These are phyloP conservation scores for Lablab purpureus DNA, from an alignment of 306 rosid genomes.

Conservation along the genomic window DNA sequence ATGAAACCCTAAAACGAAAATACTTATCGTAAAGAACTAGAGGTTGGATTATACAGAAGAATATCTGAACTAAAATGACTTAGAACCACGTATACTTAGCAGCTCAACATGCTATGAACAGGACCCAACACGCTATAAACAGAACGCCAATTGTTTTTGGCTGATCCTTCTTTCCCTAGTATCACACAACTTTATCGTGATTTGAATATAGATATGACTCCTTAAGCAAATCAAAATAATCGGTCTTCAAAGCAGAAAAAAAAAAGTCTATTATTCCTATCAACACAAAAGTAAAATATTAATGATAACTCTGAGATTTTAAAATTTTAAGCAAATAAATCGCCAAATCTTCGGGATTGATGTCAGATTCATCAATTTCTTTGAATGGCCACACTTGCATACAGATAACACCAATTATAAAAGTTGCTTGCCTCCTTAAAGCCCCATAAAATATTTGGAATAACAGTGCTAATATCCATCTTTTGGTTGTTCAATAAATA, in stretches of 20 bases:
- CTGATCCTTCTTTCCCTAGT: background rate
- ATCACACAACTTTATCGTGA: constrained; percentile 17
- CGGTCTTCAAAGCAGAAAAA: constrained; percentile 34
- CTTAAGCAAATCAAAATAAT: constrained; percentile 22
- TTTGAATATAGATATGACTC: constrained; percentile 18
- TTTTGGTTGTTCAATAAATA: constrained; percentile 38
- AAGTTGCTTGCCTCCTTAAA: constrained; percentile 39
- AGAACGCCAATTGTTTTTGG: background rate
- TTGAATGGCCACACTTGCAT: constrained; percentile 38
- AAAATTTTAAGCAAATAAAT: constrained; percentile 33
- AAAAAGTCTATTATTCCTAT: constrained; percentile 22
- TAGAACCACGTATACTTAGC: background rate
- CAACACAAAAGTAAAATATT: constrained; percentile 21
- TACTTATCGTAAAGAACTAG: background rate
- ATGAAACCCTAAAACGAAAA: background rate
- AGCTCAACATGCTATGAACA: constrained; percentile 25
- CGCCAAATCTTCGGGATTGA: constrained; percentile 13
- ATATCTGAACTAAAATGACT: background rate
- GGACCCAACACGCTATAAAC: background rate
- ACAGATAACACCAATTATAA: constrained; percentile 17
- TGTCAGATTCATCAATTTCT: constrained; percentile 41
- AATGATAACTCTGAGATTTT: constrained; percentile 25
- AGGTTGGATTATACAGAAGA: no score
- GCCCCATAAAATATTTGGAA: constrained; percentile 24
- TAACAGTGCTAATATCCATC: constrained; percentile 34